Evolutionary conservation across 345 rosid genomes (phyloP).

Genomic region (Hypericum perforatum): DNA sequence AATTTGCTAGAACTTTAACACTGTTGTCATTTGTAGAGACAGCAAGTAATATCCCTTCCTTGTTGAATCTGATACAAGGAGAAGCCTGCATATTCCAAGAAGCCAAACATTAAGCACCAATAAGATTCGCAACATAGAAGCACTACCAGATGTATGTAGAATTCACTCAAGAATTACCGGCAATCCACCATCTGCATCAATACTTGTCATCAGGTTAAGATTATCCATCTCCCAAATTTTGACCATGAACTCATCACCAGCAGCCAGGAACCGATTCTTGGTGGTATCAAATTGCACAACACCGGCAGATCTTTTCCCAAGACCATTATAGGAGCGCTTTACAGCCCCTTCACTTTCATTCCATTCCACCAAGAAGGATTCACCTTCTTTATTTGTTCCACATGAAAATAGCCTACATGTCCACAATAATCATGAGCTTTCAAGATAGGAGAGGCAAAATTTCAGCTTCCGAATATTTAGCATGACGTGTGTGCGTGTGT

Average conservation of each 20-base stretch:
- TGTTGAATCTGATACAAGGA: constrained; percentile 68
- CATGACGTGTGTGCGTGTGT: no score
- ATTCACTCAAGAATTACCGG: constrained; percentile 33
- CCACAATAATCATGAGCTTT: constrained; percentile 11
- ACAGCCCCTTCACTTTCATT: constrained; percentile 81
- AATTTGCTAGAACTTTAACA: constrained; percentile 63
- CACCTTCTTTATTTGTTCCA: constrained; percentile 77
- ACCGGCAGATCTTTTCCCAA: constrained; percentile 57
- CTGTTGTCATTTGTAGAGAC: constrained; percentile 73
- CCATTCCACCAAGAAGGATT: constrained; percentile 78
- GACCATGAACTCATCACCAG: constrained; percentile 68
- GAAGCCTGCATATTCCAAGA: constrained; percentile 49
- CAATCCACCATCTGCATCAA: constrained; percentile 74
- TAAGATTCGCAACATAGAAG: constrained; percentile 4
- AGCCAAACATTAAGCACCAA: constrained; percentile 9
- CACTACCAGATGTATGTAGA: not conserved
- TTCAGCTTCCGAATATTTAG: constrained; percentile 1
- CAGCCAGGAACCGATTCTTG: constrained; percentile 69
- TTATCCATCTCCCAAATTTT: constrained; percentile 86
- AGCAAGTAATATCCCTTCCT: constrained; percentile 70
- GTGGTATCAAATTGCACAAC: constrained; percentile 83
- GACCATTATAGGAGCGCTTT: constrained; percentile 51
- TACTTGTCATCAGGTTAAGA: constrained; percentile 41
- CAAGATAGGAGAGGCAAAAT: constrained; percentile 1
- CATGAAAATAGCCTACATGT: constrained; percentile 59